Conservation (phyloP, 345 rosid species). For the Gossypium anomalum region DNA sequence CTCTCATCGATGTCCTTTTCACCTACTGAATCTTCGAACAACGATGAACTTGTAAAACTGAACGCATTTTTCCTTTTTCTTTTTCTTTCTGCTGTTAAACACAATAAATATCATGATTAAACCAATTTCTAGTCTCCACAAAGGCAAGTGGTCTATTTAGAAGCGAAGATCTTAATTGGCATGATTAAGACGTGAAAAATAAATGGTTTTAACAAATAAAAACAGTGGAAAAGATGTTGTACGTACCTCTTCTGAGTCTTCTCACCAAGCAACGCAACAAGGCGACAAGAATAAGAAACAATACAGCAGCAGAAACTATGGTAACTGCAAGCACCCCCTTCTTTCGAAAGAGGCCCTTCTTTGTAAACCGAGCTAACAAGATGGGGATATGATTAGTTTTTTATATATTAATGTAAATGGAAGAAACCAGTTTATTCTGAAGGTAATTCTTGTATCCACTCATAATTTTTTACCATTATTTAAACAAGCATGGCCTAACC, state of each 20-base stretch:
- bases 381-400: not conserved
- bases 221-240: not conserved
- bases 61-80: conserved; percentile 11
- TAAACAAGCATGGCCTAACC: not conserved
- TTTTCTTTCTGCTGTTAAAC: conserved; percentile 21
- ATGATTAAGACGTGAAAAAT: not conserved
- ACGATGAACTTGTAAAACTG: conserved; percentile 22
- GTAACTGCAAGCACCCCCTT: conserved; percentile 22
- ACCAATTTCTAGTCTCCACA: not conserved
- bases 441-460: not conserved
- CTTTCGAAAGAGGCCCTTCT: conserved; percentile 23
- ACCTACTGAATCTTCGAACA: conserved; percentile 24
- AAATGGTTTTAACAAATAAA: not conserved
- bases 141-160: not conserved
- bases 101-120: not conserved
- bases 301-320: conserved; percentile 13
- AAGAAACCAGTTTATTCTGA: not conserved
- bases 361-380: conserved; percentile 26
- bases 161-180: not conserved
- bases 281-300: conserved; percentile 17
- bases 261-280: conserved; percentile 19
- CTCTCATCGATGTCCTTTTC: conserved; percentile 33
- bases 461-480: not conserved
- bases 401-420: not conserved
- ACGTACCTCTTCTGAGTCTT: conserved; percentile 32